Conservation (phyloP, 331 rosid species). For the Cucumis variabilis region DNA sequence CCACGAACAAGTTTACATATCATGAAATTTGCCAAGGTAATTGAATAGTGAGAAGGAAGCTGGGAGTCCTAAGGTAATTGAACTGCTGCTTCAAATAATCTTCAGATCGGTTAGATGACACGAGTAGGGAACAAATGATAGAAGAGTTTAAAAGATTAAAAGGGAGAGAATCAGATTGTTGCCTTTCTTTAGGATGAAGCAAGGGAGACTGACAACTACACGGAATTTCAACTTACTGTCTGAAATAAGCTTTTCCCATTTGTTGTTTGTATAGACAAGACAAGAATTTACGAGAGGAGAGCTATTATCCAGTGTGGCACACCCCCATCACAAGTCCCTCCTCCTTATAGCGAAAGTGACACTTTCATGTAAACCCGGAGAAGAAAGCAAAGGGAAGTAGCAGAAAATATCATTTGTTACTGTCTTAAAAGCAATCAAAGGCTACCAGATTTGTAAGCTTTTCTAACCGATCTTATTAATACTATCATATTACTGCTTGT, state of each 20-base stretch:
- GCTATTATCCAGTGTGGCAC: conserved; percentile 25
- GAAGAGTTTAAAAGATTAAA: background rate
- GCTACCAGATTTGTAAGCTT: background rate
- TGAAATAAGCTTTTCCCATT: conserved; percentile 15
- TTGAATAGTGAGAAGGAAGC: background rate
- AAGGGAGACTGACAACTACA: conserved; percentile 32
- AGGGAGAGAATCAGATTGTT: conserved; percentile 20
- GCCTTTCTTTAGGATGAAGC: conserved; percentile 29
- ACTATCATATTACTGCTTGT: no score
- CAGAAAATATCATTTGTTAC: background rate
- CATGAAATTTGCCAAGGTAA: background rate
- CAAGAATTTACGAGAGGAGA: conserved; percentile 23
- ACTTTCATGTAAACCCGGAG: background rate
- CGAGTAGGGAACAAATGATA: background rate
- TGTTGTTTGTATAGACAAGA: conserved; percentile 5
- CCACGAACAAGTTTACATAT: background rate
- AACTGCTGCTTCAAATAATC: conserved; percentile 15
- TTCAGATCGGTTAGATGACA: background rate
- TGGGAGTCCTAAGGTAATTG: background rate
- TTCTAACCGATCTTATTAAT: background rate
- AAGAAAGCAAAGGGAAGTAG: conserved; percentile 10
- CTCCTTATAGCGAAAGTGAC: background rate
- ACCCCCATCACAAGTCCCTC: background rate
- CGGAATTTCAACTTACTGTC: conserved; percentile 19
- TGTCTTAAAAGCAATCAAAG: background rate